Percentiles rank a stretch among this genome's conserved stretches.
These are phyloP conservation scores for Colletotrichum sp. DNA, from an alignment of 2,329 filamentous ascomycete species.

Conservation along the genomic window DNA sequence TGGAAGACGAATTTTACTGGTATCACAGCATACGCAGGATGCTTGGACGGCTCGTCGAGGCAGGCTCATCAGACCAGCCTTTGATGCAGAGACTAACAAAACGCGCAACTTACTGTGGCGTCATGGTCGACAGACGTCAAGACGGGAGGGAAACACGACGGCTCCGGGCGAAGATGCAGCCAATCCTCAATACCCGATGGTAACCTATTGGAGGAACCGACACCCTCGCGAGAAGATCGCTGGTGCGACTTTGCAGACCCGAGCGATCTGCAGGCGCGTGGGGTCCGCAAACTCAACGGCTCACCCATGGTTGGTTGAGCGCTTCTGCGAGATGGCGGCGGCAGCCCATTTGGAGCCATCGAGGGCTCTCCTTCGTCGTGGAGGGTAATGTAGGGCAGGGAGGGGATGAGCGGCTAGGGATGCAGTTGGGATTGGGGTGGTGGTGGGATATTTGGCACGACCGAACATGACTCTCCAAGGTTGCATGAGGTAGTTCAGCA, in stretches of 20 bases:
- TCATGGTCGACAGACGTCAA: neutral
- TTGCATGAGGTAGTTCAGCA: neutral
- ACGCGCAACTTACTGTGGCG: neutral
- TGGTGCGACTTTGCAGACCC: neutral
- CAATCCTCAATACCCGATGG: neutral
- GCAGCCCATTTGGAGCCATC: neutral
- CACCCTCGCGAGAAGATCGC: neutral
- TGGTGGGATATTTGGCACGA: neutral
- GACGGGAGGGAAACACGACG: neutral
- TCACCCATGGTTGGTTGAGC: constrained; percentile 5
- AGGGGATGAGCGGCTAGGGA: neutral
- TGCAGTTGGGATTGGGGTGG: neutral
- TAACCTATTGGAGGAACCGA: constrained; percentile 8
- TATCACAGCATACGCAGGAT: neutral
- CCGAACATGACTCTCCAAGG: neutral
- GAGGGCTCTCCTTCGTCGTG: neutral
- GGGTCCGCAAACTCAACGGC: neutral
- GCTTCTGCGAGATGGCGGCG: neutral
- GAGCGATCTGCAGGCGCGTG: constrained; percentile 17
- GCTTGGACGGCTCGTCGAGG: neutral
- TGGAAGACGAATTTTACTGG: neutral
- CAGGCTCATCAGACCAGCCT: neutral
- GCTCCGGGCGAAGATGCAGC: neutral
- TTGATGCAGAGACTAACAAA: neutral
- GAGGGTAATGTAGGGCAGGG: neutral